Base-by-base conservation (phyloP, 1,139 yeast genomes). In the Geotrichum restrictum region DNA sequence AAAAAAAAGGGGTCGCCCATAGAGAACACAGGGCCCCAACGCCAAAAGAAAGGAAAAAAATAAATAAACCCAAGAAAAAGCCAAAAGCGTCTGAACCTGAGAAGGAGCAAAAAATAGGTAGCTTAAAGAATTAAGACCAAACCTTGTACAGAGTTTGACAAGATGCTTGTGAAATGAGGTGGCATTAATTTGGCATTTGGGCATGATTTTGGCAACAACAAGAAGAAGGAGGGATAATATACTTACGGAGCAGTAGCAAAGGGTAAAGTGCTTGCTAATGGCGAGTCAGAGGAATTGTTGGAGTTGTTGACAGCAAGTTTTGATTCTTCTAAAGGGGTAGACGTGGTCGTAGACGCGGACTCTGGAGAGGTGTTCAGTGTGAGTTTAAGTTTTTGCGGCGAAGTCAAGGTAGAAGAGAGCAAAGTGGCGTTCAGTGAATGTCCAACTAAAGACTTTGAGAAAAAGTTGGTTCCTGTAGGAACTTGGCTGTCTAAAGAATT, bases 21-120 rank as follows among this genome's bases (percentile, higher is more conserved):
- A 38, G 38, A 34, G 22, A 32, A 40, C 21, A 19, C 29, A 32
- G 29, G 32, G 32, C 13, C 27, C 21, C 7, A 31, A 40, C 14
- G 32, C 31, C 16, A 39, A 48, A 33, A 41, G 10, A 48, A 34
- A 31, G 45, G 45, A 29, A 33, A 39, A 4, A 45, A 24, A 8
- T 4, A 38, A 36, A n/a, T n/a, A 45, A 16, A 16, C 11, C 18
- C 21, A 27, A 27, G 16, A 36, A 43, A 22, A 29, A 11, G 18
- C 21, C 19, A 34, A n/a, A 11, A n/a, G 24, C 29, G 3, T 40
- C n/a, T 19, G n/a, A 22, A 19, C n/a, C 24, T 27, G 33, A 14
- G 46, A 11, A 16, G 21, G 36, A 33, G 33, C 24, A 11, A 33
- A 33, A 45, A 45, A 45, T 11, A n/a, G 24, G 16, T 13, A 34